These are phyloP conservation scores for Xylariaceae sp. DNA, from an alignment of 2,329 filamentous ascomycete genomes.

Conservation along the genomic window DNA sequence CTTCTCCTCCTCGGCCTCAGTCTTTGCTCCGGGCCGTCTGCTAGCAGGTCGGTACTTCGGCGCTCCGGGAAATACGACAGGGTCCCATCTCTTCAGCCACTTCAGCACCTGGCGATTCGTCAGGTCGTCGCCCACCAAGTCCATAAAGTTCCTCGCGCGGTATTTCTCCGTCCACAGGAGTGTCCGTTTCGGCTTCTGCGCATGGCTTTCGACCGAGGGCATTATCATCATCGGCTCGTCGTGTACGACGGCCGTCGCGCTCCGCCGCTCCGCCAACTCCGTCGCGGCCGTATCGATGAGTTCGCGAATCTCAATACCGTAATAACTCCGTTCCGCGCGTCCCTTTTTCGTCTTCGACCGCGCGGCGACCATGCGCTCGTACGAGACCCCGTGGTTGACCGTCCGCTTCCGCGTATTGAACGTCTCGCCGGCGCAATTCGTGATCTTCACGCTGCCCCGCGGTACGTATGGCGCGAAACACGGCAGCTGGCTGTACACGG, in stretches of 20 bases:
- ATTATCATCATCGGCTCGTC: slow-evolving; percentile 34
- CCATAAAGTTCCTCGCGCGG: slow-evolving; percentile 82
- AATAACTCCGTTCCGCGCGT: slow-evolving; percentile 70
- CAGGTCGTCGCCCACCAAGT: slow-evolving; percentile 88
- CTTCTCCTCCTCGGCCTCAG: slow-evolving; percentile 60
- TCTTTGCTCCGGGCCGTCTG: slow-evolving; percentile 41
- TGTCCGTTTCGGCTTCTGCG: slow-evolving; percentile 44
- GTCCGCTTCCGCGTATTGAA: slow-evolving; percentile 53
- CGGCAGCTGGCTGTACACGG: background rate
- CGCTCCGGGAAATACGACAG: slow-evolving; percentile 79
- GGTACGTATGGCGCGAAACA: slow-evolving; percentile 20
- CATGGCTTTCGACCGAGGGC: slow-evolving; percentile 38
- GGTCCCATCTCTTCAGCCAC: slow-evolving; percentile 94
- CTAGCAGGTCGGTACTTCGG: slow-evolving; percentile 51
- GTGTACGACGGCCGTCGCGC: slow-evolving; percentile 24
- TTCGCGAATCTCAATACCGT: slow-evolving; percentile 85
- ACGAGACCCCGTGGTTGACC: slow-evolving; percentile 44
- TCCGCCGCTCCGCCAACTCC: slow-evolving; percentile 44
- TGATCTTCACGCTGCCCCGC: slow-evolving; percentile 37
- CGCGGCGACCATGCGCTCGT: slow-evolving; percentile 62
- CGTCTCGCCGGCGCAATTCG: slow-evolving; percentile 54
- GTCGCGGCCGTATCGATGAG: slow-evolving; percentile 67
- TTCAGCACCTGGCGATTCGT: slow-evolving; percentile 85
- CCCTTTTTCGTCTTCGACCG: slow-evolving; percentile 63
- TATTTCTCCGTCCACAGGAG: slow-evolving; percentile 97